Percentiles rank a stretch among this genome's conserved stretches.
These are phyloP conservation scores for Candida silvicultrix DNA, from an alignment of 805 yeast species.

Conservation along the genomic window DNA sequence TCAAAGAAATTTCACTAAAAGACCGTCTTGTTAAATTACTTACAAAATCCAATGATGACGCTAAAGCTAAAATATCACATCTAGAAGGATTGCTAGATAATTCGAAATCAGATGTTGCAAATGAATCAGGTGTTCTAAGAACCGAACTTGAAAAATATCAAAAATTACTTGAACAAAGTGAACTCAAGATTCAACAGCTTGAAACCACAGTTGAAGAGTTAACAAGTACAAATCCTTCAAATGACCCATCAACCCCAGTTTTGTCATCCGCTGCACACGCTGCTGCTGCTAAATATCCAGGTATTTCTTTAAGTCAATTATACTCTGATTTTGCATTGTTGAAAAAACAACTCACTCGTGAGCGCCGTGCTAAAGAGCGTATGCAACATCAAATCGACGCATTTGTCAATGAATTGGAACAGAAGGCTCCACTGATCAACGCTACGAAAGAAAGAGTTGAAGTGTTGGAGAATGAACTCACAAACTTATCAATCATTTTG, in stretches of 20 bases:
- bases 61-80: conserved; percentile 43
- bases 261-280: conserved; percentile 56
- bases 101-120: conserved; percentile 15
- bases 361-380: conserved; percentile 62
- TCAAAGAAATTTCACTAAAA: conserved; percentile 54
- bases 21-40: conserved; percentile 54
- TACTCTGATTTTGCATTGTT: conserved; percentile 58
- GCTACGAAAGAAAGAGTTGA: conserved; percentile 57
- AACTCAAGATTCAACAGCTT: conserved; percentile 33
- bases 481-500: conserved; percentile 46
- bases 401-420: conserved; percentile 70
- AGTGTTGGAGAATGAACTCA: conserved; percentile 48
- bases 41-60: conserved; percentile 46
- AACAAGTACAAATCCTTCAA: conserved; percentile 18
- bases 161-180: conserved; percentile 39
- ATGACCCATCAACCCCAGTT: conserved; percentile 17
- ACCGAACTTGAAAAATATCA: conserved; percentile 51
- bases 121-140: conserved; percentile 60
- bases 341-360: conserved; percentile 61
- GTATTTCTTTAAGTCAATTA: conserved; percentile 59
- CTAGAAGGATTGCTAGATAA: conserved; percentile 36
- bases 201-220: conserved; percentile 40
- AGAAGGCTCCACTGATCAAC: conserved; percentile 68
- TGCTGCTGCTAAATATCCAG: conserved; percentile 37
- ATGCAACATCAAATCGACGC: conserved; percentile 66